Evolutionary conservation across 257 asterid species (phyloP), one percentile per base, ranked within the genome.

Genomic region (Solanum tarapatanum): DNA sequence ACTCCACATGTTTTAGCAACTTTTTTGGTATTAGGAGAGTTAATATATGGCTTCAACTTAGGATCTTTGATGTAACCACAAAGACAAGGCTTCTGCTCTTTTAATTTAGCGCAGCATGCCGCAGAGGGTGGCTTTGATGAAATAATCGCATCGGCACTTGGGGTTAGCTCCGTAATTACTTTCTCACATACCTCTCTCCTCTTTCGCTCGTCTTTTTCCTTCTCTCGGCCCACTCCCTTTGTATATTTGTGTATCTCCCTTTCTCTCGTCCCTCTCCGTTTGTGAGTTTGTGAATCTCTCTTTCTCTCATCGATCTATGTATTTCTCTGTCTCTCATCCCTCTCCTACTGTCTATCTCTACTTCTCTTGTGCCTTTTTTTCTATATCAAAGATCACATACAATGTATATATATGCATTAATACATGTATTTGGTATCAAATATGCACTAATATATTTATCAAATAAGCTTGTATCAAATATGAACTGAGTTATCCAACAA

Each of bases 31-130:
- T 55, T 86, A 13, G 91, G 87, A 30, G 91, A 80, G 68, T 58
- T 87, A 21, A 3, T 39, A 68, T 72, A 90, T 26, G 79, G 89
- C 16, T 45, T 23, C 11, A 85, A 48, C 26, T 11, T 84, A 24
- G 91, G 92, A 41, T 90, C 48, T 39, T 26, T 85, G 12, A 82
- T 9, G 33, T 90, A 90, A 2, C 87, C 88, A 76, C 91, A 90
- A 62, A 90, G 89, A 87, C 87, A 89, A 30, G 92, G 89, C 69
- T 28, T 64, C 21, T 90, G 92, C 70, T 85, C 86, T 60, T 43
- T 83, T 51, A 89, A 73, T 28, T 83, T 87, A 21, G 32, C 21
- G 48, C 92, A 90, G 24, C 91, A 90, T 2, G 36, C n/a, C 1
- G 11, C 0, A 3, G 90, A 58, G 7, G 91, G 89, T n/a, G 84